Evolutionary conservation across 345 rosid genomes (phyloP).

Genomic region (Rhizophora apiculata): DNA sequence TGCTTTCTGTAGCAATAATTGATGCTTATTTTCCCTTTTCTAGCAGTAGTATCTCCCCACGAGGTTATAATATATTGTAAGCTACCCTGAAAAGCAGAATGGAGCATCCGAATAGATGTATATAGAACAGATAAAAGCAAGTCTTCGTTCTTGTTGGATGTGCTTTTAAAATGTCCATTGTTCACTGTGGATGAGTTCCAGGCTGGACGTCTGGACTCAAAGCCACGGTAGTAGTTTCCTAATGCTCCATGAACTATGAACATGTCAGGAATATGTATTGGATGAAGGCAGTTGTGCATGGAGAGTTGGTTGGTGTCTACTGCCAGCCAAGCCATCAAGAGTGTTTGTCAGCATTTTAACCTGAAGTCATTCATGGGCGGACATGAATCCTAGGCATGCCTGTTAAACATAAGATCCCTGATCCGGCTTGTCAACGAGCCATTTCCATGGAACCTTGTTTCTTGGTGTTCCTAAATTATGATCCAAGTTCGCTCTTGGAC

Average conservation of each 20-base stretch:
- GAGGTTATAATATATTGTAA: no score
- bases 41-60: no score
- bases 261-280: slow-evolving; percentile 5
- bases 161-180: no score
- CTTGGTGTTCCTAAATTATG: not conserved
- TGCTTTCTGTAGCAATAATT: no score
- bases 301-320: slow-evolving; percentile 14
- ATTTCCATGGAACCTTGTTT: slow-evolving; percentile 9
- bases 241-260: not conserved
- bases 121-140: no score
- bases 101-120: no score
- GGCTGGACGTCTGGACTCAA: no score
- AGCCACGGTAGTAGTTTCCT: not conserved
- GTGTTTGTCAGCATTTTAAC: slow-evolving; percentile 15
- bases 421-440: slow-evolving; percentile 18
- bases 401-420: not conserved
- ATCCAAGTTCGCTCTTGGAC: not conserved
- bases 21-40: no score
- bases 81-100: no score
- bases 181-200: no score
- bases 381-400: slow-evolving; percentile 19
- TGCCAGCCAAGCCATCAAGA: slow-evolving; percentile 26
- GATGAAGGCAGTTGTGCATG: slow-evolving; percentile 10
- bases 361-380: slow-evolving; percentile 20
- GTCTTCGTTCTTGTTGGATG: no score